Conservation (phyloP, 129 eudicot genomes). For the Flaveria brownii region DNA sequence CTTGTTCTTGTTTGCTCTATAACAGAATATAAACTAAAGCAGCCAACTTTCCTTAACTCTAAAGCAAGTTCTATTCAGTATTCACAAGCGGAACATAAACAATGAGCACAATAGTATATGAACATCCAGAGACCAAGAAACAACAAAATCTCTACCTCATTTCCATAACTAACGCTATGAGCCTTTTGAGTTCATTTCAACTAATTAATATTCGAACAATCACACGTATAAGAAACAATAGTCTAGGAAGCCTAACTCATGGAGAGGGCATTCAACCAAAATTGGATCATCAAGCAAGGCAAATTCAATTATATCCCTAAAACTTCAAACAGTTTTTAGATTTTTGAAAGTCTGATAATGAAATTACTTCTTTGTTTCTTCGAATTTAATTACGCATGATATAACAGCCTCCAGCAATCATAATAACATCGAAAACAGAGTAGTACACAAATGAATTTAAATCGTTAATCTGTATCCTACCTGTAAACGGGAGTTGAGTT, state of each 20-base stretch:
- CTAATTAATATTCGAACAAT: neutral
- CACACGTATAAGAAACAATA: neutral
- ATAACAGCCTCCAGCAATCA: neutral
- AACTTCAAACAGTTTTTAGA: neutral
- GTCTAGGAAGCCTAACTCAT: too few relatives aligned
- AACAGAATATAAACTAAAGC: conserved; percentile 5
- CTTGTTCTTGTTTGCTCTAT: conserved; percentile 18
- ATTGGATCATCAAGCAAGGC: neutral
- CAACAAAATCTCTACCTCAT: conserved; percentile 3
- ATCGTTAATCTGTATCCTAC: conserved; percentile 31
- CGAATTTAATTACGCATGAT: conserved; percentile 5
- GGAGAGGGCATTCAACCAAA: conserved; percentile 8
- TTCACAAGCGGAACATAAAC: neutral
- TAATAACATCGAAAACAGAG: neutral
- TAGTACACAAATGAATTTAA: conserved; percentile 6
- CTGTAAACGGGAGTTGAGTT: conserved; percentile 56
- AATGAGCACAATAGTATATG: neutral
- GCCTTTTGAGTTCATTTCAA: neutral
- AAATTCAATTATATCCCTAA: neutral
- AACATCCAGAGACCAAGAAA: conserved; percentile 18
- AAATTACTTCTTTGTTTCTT: conserved; percentile 19
- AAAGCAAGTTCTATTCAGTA: neutral
- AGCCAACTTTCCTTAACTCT: conserved; percentile 9
- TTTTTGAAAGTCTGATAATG: neutral
- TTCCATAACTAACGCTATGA: neutral